Evolutionary conservation across 306 rosid species (phyloP).

Genomic region (Casuarina equisetifolia): DNA sequence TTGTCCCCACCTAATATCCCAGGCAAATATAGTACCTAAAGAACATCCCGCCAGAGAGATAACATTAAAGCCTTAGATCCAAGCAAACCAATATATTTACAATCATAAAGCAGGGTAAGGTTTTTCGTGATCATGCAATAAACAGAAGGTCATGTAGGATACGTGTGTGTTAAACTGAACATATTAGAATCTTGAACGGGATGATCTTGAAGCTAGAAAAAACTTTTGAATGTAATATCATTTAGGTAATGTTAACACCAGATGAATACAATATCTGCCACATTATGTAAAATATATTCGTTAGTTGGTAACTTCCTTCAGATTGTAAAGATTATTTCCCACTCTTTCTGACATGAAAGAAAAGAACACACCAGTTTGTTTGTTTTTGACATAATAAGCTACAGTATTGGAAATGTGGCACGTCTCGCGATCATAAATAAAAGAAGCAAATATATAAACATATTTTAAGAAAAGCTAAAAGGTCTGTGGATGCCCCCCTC

Average conservation of each 20-base stretch:
- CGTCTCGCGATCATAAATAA: not conserved
- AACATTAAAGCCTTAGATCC: slow-evolving; percentile 8
- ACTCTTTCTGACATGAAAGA: not conserved
- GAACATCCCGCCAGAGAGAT: slow-evolving; percentile 79
- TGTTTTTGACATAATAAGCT: not conserved
- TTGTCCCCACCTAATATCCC: slow-evolving; percentile 94
- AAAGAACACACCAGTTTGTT: not conserved
- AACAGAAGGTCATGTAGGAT: not conserved
- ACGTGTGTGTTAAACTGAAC: not conserved
- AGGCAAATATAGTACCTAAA: slow-evolving; percentile 84
- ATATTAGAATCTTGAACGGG: not conserved
- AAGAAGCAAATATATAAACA: too few species aligned
- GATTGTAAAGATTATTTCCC: not conserved
- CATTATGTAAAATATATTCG: not conserved
- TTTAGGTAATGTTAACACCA: not conserved
- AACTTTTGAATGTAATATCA: not conserved
- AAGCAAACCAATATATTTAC: not conserved
- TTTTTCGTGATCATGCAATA: not conserved
- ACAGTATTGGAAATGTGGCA: not conserved
- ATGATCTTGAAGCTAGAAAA: not conserved
- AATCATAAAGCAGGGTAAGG: not conserved
- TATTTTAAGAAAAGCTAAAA: too few species aligned
- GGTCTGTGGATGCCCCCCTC: not conserved
- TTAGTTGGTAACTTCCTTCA: not conserved
- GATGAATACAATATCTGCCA: not conserved